phyloP scores from a whole-genome alignment of 306 rosid genomes.

The Vicia villosa region DNA sequence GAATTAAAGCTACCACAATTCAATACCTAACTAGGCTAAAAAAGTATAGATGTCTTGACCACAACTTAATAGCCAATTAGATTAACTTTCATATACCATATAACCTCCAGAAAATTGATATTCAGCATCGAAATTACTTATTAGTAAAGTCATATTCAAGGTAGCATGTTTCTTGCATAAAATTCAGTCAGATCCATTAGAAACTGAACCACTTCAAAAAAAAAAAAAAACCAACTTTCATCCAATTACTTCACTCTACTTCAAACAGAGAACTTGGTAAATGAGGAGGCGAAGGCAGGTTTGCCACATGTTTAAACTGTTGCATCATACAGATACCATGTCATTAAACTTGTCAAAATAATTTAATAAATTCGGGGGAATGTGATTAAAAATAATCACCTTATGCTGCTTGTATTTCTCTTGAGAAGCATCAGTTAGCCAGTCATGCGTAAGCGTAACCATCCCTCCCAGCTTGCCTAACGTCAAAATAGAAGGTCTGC shows the following conservation, averaged over 20 bases:
- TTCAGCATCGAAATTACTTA: slow-evolving; percentile 1
- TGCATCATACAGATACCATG: background rate
- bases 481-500: background rate
- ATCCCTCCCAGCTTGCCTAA: background rate
- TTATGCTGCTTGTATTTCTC: slow-evolving; percentile 73
- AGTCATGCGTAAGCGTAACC: background rate
- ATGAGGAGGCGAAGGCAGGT: slow-evolving; percentile 64
- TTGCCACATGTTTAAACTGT: slow-evolving; percentile 75
- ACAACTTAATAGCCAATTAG: background rate
- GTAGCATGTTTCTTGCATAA: slow-evolving; percentile 13
- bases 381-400: slow-evolving; percentile 42
- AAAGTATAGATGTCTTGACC: background rate
- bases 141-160: background rate
- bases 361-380: background rate
- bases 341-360: background rate
- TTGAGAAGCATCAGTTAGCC: slow-evolving; percentile 45
- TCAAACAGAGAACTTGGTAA: slow-evolving; percentile 54
- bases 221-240: background rate
- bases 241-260: background rate
- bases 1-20: background rate
- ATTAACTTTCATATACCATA: background rate
- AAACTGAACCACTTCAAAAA: background rate
- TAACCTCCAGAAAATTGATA: background rate
- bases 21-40: background rate
- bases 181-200: background rate